These are phyloP conservation scores for Wallacemonas sp. DNA, from an alignment of 208 protist species.

Conservation along the genomic window DNA sequence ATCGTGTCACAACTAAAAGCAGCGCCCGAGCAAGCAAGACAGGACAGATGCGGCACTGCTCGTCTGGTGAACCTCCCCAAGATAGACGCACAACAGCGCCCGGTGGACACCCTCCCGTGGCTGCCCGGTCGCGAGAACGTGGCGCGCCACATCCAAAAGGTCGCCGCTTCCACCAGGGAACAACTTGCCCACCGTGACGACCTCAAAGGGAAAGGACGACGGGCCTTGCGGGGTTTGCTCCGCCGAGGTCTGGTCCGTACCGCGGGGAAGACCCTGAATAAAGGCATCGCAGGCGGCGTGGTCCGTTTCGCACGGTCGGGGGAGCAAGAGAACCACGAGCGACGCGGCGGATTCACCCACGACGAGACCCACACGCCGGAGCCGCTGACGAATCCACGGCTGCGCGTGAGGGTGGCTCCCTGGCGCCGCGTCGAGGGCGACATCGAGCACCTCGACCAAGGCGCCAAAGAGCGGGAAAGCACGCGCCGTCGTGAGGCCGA, in stretches of 20 bases:
- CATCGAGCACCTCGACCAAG: constrained; percentile 31
- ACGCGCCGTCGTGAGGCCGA: constrained; percentile 23
- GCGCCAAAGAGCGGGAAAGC: constrained; percentile 48
- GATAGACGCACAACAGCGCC: background rate
- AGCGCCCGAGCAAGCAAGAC: background rate
- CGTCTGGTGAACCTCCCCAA: background rate
- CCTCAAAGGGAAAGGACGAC: constrained; percentile 13
- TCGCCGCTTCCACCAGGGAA: constrained; percentile 30
- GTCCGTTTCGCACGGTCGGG: background rate
- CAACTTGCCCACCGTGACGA: constrained; percentile 35
- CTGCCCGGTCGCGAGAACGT: constrained; percentile 6
- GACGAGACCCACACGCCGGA: constrained; percentile 23
- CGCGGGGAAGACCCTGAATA: background rate
- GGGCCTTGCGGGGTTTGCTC: too few relatives aligned
- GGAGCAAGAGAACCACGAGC: constrained; percentile 31
- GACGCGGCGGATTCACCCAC: constrained; percentile 31
- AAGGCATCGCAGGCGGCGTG: background rate
- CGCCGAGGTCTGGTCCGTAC: background rate
- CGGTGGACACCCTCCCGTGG: background rate
- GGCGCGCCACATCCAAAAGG: constrained; percentile 27
- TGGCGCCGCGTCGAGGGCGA: background rate
- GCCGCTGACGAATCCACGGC: background rate
- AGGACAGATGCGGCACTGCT: background rate
- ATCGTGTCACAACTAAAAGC: background rate
- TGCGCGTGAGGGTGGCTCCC: background rate